These are phyloP conservation scores for Brassica juncea DNA, from an alignment of 345 rosid genomes.

Conservation along the genomic window DNA sequence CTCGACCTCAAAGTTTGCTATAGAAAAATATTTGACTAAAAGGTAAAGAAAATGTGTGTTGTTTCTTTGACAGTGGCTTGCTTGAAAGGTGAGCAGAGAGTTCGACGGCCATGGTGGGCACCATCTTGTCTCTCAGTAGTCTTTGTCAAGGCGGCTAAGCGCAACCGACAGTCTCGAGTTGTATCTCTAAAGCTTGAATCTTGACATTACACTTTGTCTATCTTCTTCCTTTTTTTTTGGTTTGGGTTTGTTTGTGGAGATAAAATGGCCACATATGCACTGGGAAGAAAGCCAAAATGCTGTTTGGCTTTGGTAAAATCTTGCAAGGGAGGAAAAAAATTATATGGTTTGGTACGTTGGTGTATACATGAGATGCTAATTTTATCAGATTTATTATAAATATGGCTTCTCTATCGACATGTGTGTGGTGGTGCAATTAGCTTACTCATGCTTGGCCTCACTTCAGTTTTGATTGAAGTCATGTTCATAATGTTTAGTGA, in stretches of 20 bases:
- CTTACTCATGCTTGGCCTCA: too few species aligned
- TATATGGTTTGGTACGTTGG: conserved; percentile 3
- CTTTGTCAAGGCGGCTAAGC: conserved; percentile 83
- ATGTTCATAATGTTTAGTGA: conserved; percentile 2
- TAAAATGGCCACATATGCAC: conserved; percentile 15
- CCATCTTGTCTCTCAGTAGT: conserved; percentile 85
- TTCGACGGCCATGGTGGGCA: conserved; percentile 98
- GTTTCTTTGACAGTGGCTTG: conserved; percentile 69
- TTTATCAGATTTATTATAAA: too few species aligned
- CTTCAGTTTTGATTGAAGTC: background rate
- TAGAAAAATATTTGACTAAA: background rate
- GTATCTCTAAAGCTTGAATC: conserved; percentile 97
- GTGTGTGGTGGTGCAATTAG: background rate
- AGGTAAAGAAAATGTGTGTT: background rate
- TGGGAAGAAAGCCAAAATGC: conserved; percentile 32
- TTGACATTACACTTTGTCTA: conserved; percentile 55
- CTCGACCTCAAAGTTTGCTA: background rate
- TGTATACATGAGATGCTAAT: background rate
- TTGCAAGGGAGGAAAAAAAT: background rate
- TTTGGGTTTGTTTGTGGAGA: conserved; percentile 37
- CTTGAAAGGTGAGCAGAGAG: conserved; percentile 94
- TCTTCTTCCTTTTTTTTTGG: conserved; percentile 29
- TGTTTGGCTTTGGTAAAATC: conserved; percentile 34
- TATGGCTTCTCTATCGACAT: too few species aligned
- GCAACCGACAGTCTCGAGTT: conserved; percentile 94